Base-by-base conservation (phyloP, 495 filamentous ascomycete genomes). In the Xylaria curta region DNA sequence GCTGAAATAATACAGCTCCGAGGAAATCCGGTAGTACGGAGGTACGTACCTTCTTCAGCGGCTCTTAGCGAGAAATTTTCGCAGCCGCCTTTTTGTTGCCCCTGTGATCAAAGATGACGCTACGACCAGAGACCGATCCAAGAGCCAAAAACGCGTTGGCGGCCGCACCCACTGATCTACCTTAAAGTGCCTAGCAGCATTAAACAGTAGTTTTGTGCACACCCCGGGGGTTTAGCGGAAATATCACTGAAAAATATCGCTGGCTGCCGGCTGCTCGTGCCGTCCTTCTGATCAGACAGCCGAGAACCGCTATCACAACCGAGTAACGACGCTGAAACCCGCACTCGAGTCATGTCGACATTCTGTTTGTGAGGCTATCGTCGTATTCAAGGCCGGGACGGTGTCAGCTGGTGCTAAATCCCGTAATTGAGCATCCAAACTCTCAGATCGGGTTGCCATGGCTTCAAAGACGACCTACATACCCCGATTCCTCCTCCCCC, bases 401-500 rank as follows among this genome's bases (percentile, higher is more conserved):
- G 17, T 33, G 31, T 44, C 24, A 3, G 40, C 12, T 0, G 61
- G 26, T 26, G 62, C 62, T 28, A 65, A 12, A 21, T 38, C 36
- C 9, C 44, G 5, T 17, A 42, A 40, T 40, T 62, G 58, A 38
- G 58, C 21, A 19, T 62, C 40, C 13, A 15, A 10, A 3, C 40
- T n/a, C 24, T 21, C 36, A 40, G 17, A 28, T 24, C 26, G 4
- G 26, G 5, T 21, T 59, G 19, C 42, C 67, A 84, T 85, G 80
- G 76, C 82, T 73, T 76, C 82, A 17, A 74, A 78, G 47, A 75
- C 81, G 33, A 72, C 81, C 1, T 76, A 81, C 63, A 87, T 88
- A 66, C 87, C 86, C 26, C 85, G 86, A 13, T 88, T 87, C 70
- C 80, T 88, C 8, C 81, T 89, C n/a, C 85, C 87, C 2, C 85